Conservation (phyloP, 805 yeast species). For the Pichia kluyveri region DNA sequence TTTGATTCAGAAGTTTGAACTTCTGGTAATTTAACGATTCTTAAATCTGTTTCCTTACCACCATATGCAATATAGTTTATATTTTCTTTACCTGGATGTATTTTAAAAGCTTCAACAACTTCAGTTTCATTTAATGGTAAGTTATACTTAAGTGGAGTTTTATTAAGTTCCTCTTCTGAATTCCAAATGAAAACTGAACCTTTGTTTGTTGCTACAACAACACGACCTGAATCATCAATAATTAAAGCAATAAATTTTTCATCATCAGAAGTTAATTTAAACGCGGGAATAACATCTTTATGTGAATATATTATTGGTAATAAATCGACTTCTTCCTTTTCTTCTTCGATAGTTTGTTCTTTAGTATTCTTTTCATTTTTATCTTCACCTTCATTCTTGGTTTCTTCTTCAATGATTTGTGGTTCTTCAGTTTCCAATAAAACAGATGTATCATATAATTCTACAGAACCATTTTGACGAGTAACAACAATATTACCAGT, state of each 20-base stretch:
- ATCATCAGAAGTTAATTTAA: neutral
- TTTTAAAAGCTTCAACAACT: slow-evolving; percentile 13
- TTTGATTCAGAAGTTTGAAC: slow-evolving; percentile 1
- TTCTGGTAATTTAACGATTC: slow-evolving; percentile 30
- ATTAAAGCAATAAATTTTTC: slow-evolving; percentile 18
- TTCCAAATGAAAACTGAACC: slow-evolving; percentile 11
- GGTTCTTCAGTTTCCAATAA: slow-evolving; percentile 4
- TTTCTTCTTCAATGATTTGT: neutral
- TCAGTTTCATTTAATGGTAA: slow-evolving; percentile 28
- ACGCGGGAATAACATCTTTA: slow-evolving; percentile 1
- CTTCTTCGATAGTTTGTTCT: neutral
- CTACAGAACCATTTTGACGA: slow-evolving; percentile 34
- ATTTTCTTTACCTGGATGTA: slow-evolving; percentile 17
- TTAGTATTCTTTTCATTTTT: neutral
- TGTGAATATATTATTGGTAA: slow-evolving; percentile 5
- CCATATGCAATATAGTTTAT: slow-evolving; percentile 67
- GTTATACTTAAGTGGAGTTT: slow-evolving; percentile 24
- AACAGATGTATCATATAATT: slow-evolving; percentile 27
- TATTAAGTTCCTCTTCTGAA: slow-evolving; percentile 7
- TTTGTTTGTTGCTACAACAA: slow-evolving; percentile 7
- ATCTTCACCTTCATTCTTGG: neutral
- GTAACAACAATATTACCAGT: slow-evolving; percentile 32
- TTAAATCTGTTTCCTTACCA: slow-evolving; percentile 75
- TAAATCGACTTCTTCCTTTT: neutral
- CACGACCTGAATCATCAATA: slow-evolving; percentile 7